Evolutionary conservation across 345 rosid species (phyloP).

Genomic region (Syzygium grande): DNA sequence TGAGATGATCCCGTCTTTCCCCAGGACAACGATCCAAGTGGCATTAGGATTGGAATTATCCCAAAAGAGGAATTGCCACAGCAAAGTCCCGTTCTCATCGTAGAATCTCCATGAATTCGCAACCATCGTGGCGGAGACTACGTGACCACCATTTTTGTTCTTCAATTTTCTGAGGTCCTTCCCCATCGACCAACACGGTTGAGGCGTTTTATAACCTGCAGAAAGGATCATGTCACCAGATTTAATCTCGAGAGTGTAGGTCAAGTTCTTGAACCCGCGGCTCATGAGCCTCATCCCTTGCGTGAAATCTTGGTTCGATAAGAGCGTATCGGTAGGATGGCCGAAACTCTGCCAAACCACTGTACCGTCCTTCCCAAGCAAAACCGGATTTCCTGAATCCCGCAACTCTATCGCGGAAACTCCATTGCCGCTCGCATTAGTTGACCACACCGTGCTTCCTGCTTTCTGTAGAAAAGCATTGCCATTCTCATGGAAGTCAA

Average conservation of each 20-base stretch:
- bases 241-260: slow-evolving; percentile 61
- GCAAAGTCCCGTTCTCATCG: slow-evolving; percentile 31
- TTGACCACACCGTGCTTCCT: slow-evolving; percentile 38
- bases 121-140: slow-evolving; percentile 31
- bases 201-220: slow-evolving; percentile 44
- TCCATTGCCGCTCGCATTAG: slow-evolving; percentile 31
- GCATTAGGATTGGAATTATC: slow-evolving; percentile 25
- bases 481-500: slow-evolving; percentile 46
- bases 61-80: slow-evolving; percentile 44
- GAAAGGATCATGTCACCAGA: slow-evolving; percentile 66
- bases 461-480: slow-evolving; percentile 37
- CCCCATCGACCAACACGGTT: slow-evolving; percentile 72
- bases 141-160: slow-evolving; percentile 36
- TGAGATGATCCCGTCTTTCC: slow-evolving; percentile 47
- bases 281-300: slow-evolving; percentile 70
- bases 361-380: slow-evolving; percentile 28
- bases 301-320: slow-evolving; percentile 48
- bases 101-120: slow-evolving; percentile 79
- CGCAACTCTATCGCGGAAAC: slow-evolving; percentile 62
- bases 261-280: slow-evolving; percentile 40
- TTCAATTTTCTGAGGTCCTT: slow-evolving; percentile 29
- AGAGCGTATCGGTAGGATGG: slow-evolving; percentile 66
- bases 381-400: slow-evolving; percentile 72
- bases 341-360: slow-evolving; percentile 77
- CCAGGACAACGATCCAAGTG: slow-evolving; percentile 71